Percentiles rank a stretch among this genome's conserved stretches.
These are phyloP conservation scores for Lathyrus aphaca DNA, from an alignment of 306 rosid species.

Conservation along the genomic window DNA sequence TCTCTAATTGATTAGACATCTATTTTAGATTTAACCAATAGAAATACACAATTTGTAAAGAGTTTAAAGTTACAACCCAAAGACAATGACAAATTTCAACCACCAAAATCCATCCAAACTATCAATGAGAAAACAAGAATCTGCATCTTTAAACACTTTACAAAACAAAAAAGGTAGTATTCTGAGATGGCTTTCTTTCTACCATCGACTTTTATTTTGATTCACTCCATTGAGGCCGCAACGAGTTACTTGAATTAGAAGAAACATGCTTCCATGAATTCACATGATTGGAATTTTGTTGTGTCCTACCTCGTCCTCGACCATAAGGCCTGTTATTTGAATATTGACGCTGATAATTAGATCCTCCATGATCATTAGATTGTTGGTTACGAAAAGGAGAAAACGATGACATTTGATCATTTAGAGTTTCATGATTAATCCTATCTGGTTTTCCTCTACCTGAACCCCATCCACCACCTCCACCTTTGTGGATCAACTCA, in stretches of 20 bases:
- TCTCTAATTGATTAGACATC: too few relatives aligned
- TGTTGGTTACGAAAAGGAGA: background rate
- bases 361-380: background rate
- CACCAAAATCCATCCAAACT: too few relatives aligned
- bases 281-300: background rate
- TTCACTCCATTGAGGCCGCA: background rate
- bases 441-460: constrained; percentile 40
- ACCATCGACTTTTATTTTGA: background rate
- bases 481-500: constrained; percentile 17
- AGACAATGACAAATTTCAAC: too few relatives aligned
- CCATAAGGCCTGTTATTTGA: constrained; percentile 11
- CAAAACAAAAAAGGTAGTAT: background rate
- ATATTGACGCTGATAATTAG: background rate
- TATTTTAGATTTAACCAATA: too few relatives aligned
- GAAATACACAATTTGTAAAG: too few relatives aligned
- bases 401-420: background rate
- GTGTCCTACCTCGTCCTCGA: constrained; percentile 29
- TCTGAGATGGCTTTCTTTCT: background rate
- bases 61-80: too few relatives aligned
- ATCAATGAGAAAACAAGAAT: background rate
- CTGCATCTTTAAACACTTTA: background rate
- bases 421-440: background rate
- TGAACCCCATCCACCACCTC: constrained; percentile 47
- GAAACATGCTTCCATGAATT: constrained; percentile 13
- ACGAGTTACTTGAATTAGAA: background rate